Conservation (phyloP, 805 yeast genomes). For the Wickerhamomyces bisporus region DNA sequence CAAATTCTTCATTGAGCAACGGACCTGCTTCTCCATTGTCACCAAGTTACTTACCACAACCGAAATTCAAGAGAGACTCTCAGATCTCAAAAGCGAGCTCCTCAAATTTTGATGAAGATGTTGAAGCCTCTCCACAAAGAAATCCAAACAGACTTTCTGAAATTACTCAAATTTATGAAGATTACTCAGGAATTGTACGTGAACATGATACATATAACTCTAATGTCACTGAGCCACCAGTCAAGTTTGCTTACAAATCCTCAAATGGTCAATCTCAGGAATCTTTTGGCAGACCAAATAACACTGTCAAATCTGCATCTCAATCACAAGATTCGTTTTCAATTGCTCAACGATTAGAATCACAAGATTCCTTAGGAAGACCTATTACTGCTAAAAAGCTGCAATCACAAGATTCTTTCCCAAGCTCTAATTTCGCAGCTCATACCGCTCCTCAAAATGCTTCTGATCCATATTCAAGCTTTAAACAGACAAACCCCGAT, state of each 20-base stretch:
- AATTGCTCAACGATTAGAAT: too few relatives aligned
- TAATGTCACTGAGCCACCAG: slow-evolving; percentile 3
- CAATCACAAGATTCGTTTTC: too few relatives aligned
- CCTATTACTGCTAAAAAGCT: background rate
- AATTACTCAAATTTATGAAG: slow-evolving; percentile 28
- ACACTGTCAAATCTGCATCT: too few relatives aligned
- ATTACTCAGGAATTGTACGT: slow-evolving; percentile 24
- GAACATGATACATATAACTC: background rate
- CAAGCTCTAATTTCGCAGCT: background rate
- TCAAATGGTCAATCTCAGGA: background rate
- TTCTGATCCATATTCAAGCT: slow-evolving; percentile 2
- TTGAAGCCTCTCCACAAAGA: slow-evolving; percentile 9
- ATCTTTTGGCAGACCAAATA: background rate
- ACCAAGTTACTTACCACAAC: slow-evolving; percentile 33
- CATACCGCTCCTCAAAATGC: background rate
- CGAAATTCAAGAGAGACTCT: slow-evolving; percentile 23
- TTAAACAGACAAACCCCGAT: slow-evolving; percentile 6
- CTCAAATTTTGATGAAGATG: slow-evolving; percentile 6
- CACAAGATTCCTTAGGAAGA: background rate
- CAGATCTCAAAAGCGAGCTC: slow-evolving; percentile 18
- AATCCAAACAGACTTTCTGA: slow-evolving; percentile 22
- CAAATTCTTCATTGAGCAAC: slow-evolving; percentile 8
- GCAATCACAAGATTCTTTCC: slow-evolving; percentile 2
- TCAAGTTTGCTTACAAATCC: too few relatives aligned
- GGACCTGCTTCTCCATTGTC: slow-evolving; percentile 29